Base-by-base conservation (phyloP, 148 eudicot genomes). In the Rhododendron kiyosumense region DNA sequence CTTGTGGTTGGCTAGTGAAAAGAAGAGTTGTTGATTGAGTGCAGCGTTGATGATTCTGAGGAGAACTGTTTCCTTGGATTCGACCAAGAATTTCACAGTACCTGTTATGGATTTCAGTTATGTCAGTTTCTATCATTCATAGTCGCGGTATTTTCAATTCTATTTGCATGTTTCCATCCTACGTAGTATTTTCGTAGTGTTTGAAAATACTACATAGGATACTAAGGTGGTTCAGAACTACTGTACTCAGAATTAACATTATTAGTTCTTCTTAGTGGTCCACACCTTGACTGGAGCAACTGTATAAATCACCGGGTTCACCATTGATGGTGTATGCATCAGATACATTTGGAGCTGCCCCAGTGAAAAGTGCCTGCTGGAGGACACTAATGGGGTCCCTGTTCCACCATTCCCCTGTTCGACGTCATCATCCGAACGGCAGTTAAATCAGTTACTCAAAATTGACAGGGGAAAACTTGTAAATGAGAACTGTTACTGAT, bases 381-480 rank as follows among this genome's bases (percentile, higher is more conserved):
- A 89, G 88, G 54, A 95, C 94, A 85, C 85, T 86, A 86, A 93
- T 90, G 43, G 98, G 96, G 78, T 96, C 90, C 83, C 96, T 90
- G 85, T 94, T 91, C 99, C 98, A 96, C 97, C 99, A 96, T 88
- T 95, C 97, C 79, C 97, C 98, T 96, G 92, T 84, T 83, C 83
- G 85, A 51, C 34, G 69, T 79, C 83, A 41, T 82, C 36, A 71
- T 30, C 41, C 76, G 38, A 28, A 63, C 9, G 36, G 34, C 49
- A 73, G 34, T 80, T 26, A 65, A 73, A 83, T 76, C 32, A 32
- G 83, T 49, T 74, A 12, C 75, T 48, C 45, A 78, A 46, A 49
- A 18, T 63, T 65, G 0, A 34, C 7, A 20, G 20, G 45, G 24
- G 4, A 46, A 28, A 81, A 61, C 38, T 24, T 36, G 28, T 30